Percentiles rank a stretch among this genome's conserved stretches.
phyloP scores from a whole-genome alignment of 495 filamentous ascomycete species.

The Parathielavia appendiculata region DNA sequence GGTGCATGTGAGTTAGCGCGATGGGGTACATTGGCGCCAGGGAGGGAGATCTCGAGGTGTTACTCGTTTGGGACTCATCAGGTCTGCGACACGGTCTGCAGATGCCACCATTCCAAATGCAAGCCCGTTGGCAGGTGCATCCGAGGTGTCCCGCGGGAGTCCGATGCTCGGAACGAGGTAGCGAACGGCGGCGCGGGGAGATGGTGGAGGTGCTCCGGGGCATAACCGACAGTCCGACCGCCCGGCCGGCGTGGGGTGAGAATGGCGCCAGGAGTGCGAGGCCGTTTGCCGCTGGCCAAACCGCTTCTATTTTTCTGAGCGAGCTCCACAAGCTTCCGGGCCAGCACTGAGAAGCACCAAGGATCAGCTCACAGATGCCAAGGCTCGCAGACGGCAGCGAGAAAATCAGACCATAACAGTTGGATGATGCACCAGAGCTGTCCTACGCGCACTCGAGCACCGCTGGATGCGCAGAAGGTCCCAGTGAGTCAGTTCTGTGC shows the following conservation, averaged over 20 bases:
- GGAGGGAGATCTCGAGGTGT: background rate
- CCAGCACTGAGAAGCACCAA: background rate
- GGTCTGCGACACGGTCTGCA: background rate
- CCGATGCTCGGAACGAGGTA: conserved; percentile 14
- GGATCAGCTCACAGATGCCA: no score
- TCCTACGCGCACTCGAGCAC: background rate
- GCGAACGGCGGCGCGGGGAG: background rate
- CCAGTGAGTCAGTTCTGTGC: background rate
- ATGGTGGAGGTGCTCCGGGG: background rate
- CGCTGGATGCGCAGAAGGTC: background rate
- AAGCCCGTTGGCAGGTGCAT: conserved; percentile 5
- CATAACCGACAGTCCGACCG: conserved; percentile 13
- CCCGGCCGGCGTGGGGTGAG: conserved; percentile 10
- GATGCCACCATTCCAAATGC: background rate
- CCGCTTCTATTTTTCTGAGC: background rate
- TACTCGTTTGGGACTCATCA: background rate
- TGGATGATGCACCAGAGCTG: conserved; percentile 7
- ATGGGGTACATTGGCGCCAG: background rate
- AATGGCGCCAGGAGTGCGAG: conserved; percentile 12
- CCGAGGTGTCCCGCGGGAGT: conserved; percentile 13
- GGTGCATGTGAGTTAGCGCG: conserved; percentile 3
- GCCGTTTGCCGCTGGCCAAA: background rate
- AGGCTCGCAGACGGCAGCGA: conserved; percentile 23
- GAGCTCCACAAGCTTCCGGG: conserved; percentile 7
- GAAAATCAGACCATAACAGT: conserved; percentile 22